Evolutionary conservation across 306 rosid genomes (phyloP).

Genomic region (Morella rubra): DNA sequence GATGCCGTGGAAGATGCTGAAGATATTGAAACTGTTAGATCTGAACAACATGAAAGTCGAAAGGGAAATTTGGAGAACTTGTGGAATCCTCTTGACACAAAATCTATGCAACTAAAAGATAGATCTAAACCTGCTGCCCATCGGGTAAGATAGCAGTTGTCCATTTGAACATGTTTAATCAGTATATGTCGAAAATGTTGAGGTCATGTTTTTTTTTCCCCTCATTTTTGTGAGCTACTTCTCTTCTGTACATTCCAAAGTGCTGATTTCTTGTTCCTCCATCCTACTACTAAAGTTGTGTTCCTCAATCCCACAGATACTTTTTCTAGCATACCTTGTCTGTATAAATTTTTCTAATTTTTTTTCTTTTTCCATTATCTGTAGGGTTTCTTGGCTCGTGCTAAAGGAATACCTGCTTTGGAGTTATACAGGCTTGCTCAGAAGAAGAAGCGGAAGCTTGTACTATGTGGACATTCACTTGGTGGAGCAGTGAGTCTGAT

Average conservation of each 20-base stretch:
- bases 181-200: background rate
- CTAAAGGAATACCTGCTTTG: slow-evolving; percentile 96
- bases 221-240: background rate
- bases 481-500: slow-evolving; percentile 91
- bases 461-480: slow-evolving; percentile 95
- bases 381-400: slow-evolving; percentile 98
- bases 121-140: slow-evolving; percentile 88
- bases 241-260: background rate
- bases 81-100: slow-evolving; percentile 74
- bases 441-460: slow-evolving; percentile 91
- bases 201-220: background rate
- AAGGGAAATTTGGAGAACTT: slow-evolving; percentile 56
- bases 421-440: slow-evolving; percentile 95
- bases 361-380: slow-evolving; percentile 12
- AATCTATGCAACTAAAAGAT: slow-evolving; percentile 57
- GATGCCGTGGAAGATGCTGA: slow-evolving; percentile 61
- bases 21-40: slow-evolving; percentile 32
- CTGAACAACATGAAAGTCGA: slow-evolving; percentile 43
- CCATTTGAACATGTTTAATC: background rate
- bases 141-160: slow-evolving; percentile 51
- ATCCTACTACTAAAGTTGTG: background rate
- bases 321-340: background rate
- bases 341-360: slow-evolving; percentile 7
- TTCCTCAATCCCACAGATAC: background rate
- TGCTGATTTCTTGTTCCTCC: no score